Conservation (phyloP, 768 basidiomycete species). For the Psilocybe subaeruginosa region DNA sequence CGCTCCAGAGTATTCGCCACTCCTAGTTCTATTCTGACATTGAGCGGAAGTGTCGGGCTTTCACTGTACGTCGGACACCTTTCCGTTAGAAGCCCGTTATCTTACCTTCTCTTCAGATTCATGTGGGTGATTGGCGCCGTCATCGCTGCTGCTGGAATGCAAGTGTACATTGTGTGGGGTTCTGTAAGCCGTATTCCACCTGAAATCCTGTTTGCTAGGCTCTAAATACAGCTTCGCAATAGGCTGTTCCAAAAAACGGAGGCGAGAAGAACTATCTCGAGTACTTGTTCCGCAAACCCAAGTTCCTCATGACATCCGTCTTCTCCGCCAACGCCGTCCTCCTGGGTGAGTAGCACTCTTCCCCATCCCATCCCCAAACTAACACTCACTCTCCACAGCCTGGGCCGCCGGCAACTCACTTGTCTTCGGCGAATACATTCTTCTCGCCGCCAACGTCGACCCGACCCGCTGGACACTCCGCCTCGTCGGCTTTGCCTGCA, state of each 20-base stretch:
- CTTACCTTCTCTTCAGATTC: constrained; percentile 22
- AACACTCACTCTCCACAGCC: constrained; percentile 17
- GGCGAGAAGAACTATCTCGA: constrained; percentile 78
- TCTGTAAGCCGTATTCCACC: constrained; percentile 27
- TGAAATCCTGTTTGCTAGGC: not conserved
- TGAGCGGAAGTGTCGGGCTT: constrained; percentile 44
- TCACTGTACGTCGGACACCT: constrained; percentile 31
- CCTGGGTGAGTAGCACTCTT: constrained; percentile 34
- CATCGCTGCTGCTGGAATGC: constrained; percentile 41
- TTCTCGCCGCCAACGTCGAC: constrained; percentile 34
- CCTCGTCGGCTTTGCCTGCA: constrained; percentile 36
- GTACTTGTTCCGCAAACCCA: constrained; percentile 59
- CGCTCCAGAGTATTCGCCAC: constrained; percentile 40
- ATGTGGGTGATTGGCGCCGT: constrained; percentile 48
- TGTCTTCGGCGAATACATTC: constrained; percentile 61
- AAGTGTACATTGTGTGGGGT: constrained; percentile 45
- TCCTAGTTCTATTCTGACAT: constrained; percentile 38
- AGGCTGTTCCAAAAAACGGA: constrained; percentile 66
- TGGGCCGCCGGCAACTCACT: constrained; percentile 49
- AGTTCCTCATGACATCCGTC: constrained; percentile 56
- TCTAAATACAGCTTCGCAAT: not conserved
- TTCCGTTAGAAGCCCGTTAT: not conserved
- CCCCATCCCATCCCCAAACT: not conserved
- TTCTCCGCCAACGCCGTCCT: constrained; percentile 57
- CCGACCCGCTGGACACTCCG: constrained; percentile 35